Evolutionary conservation across 176 grass and related monocot genomes (phyloP), one percentile per base, ranked within the genome.

Genomic region (Oryza nivara): DNA sequence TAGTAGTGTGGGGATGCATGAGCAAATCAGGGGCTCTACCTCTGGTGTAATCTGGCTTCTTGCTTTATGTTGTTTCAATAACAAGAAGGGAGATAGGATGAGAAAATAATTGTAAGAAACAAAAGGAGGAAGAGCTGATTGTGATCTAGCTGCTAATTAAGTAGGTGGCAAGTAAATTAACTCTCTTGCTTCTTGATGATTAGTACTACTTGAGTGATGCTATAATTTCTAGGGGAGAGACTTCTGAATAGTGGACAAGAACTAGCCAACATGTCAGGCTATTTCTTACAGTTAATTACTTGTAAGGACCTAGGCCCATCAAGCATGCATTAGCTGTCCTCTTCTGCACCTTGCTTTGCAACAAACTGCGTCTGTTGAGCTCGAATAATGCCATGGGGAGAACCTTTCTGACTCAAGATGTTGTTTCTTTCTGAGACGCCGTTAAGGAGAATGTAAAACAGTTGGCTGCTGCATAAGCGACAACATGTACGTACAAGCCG

Each of bases 331-430:
- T 14, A 56, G 52, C 58, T 75, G 71, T 75, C 46, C 41, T n/a
- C 45, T 10, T 80, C 44, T 36, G 23, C 20, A 67, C 20, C 14
- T 67, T 34, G 68, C 30, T 30, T 67, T 28, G 76, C 28, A 81
- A 68, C 77, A 74, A 80, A 68, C 60, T 34, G 10, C 14, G 28
- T 41, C 74, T 66, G 38, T 83, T 40, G 16, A 23, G 54, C 47
- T 64, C 78, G 20, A 22, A 38, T 60, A 46, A 68, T 43, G 41
- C 56, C 69, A 80, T 32, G 44, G 40, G 28, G 32, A 74, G 70
- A 67, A 80, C 77, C 76, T 80, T 80, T 67, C 16, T 81, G 36
- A 82, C 65, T 19, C 79, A 35, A 47, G 7, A 70, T 17, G 2
- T 64, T 78, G 75, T 65, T 11, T n/a, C 52, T 51, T 79, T 72